Evolutionary conservation across 2,329 filamentous ascomycete genomes (phyloP), one percentile per base, ranked within the genome.

Genomic region (Sphaerulina populicola): DNA sequence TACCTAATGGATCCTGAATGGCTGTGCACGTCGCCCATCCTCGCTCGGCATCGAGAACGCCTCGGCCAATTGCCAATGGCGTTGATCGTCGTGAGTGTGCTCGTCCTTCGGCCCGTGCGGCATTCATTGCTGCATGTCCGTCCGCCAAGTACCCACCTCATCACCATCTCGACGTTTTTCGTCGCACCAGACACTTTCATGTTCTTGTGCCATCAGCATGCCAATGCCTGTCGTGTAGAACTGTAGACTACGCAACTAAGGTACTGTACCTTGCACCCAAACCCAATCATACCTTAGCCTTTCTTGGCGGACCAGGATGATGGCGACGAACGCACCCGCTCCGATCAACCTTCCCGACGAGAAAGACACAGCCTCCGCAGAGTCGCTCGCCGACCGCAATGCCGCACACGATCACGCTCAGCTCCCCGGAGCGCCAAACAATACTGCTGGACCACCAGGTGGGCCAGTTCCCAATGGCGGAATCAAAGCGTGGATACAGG

Each of bases 401-500:
- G n/a, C 35, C 37, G 12, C 15, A 47, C 2, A 18, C 14, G 14
- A 39, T 21, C 14, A 47, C 10, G 11, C 5, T 5, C 30, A n/a
- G 3, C 27, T 29, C 18, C 31, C 39, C 2, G 8, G 23, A 39
- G 37, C 37, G n/a, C 8, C 29, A 27, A 27, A 27, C 5, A 27
- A 7, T 6, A 27, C 23, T 27, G 6, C 36, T 35, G 45, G 37
- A 11, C 45, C 45, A n/a, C 45, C 45, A 29, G 37, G 37, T 3
- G 39, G 39, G 29, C 51, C 51, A 38, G 37, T 51, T 4, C 55
- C 55, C 9, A 66, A 76, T 61, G 73, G 73, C 12, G 73, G 73
- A 0, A 35, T 68, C 1, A 58, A 59, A 56, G 72, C 73, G 2
- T 76, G 73, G 73, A 56, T 75, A 44, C 73, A 75, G 50, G 72